Conservation (phyloP, 2,329 filamentous ascomycete genomes). For the Nannizziopsis barbatae region DNA sequence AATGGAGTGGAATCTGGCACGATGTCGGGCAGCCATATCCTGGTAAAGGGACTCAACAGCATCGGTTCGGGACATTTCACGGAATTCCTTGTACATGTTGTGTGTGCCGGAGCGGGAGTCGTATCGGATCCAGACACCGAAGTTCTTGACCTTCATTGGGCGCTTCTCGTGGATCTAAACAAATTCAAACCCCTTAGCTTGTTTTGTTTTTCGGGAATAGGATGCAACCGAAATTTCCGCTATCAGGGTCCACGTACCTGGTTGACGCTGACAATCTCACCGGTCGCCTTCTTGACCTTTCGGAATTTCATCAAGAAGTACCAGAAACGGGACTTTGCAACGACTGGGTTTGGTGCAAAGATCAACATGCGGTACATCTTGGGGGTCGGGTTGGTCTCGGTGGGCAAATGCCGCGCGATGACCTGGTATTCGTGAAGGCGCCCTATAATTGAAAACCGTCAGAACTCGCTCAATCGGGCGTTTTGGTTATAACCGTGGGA, state of each 20-base stretch:
- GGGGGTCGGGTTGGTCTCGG: slow-evolving; percentile 90
- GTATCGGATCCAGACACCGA: slow-evolving; percentile 99
- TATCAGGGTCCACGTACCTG: slow-evolving; percentile 50
- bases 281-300: slow-evolving; percentile 99
- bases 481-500: neutral
- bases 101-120: slow-evolving; percentile 99
- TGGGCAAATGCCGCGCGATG: slow-evolving; percentile 98
- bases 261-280: slow-evolving; percentile 97
- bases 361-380: slow-evolving; percentile 99
- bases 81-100: slow-evolving; percentile 99
- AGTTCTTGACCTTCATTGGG: slow-evolving; percentile 99
- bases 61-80: slow-evolving; percentile 91
- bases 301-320: slow-evolving; percentile 99
- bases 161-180: slow-evolving; percentile 92
- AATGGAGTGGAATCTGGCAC: slow-evolving; percentile 93
- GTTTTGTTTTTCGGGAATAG: neutral
- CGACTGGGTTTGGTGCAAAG: slow-evolving; percentile 93
- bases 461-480: neutral
- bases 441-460: slow-evolving; percentile 51
- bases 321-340: slow-evolving; percentile 99
- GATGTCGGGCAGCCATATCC: slow-evolving; percentile 99
- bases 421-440: slow-evolving; percentile 99
- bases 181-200: slow-evolving; percentile 3
- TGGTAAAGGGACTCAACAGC: slow-evolving; percentile 96
- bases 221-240: neutral